A percentile compares a stretch with the other conserved stretches of the same genome.
Conservation (phyloP, 768 basidiomycete species). For the Pulveroboletus sp. region DNA sequence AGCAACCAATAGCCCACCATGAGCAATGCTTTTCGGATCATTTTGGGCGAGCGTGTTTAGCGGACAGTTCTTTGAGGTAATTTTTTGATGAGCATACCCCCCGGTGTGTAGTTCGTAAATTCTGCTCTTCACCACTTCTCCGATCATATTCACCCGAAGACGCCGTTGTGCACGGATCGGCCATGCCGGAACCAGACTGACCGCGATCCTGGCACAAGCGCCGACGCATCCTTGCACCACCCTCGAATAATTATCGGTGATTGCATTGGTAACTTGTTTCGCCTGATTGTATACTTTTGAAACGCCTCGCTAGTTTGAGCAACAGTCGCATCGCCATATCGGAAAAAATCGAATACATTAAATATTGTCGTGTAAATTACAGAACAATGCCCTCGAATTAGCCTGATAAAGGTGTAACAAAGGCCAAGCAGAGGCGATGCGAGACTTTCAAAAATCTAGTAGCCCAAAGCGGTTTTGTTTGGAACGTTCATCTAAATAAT, state of each 20-base stretch:
- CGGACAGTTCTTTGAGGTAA: conserved; percentile 11
- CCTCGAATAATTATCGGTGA: neutral
- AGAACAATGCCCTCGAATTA: too few relatives aligned
- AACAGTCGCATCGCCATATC: neutral
- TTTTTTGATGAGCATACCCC: neutral
- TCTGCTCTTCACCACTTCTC: conserved; percentile 8
- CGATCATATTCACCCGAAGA: conserved; percentile 11
- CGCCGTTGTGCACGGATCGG: conserved; percentile 3
- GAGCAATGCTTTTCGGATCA: too few relatives aligned
- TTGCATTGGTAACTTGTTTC: neutral
- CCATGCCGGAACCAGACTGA: too few relatives aligned
- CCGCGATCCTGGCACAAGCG: too few relatives aligned
- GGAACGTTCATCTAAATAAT: too few relatives aligned
- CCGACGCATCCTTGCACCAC: too few relatives aligned
- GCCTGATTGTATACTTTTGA: neutral
- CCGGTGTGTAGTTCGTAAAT: conserved; percentile 2
- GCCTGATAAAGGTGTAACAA: too few relatives aligned
- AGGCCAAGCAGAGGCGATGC: too few relatives aligned
- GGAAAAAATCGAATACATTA: too few relatives aligned
- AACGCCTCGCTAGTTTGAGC: neutral
- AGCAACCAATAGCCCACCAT: neutral
- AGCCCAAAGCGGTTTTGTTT: too few relatives aligned
- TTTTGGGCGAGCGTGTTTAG: neutral
- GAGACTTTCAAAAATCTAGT: too few relatives aligned
- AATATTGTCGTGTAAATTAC: too few relatives aligned